A percentile compares a stretch with the other conserved stretches of the same genome.
Conservation (phyloP, 225 moss, liverwort and hornwort species). For the Neckera pumila region DNA sequence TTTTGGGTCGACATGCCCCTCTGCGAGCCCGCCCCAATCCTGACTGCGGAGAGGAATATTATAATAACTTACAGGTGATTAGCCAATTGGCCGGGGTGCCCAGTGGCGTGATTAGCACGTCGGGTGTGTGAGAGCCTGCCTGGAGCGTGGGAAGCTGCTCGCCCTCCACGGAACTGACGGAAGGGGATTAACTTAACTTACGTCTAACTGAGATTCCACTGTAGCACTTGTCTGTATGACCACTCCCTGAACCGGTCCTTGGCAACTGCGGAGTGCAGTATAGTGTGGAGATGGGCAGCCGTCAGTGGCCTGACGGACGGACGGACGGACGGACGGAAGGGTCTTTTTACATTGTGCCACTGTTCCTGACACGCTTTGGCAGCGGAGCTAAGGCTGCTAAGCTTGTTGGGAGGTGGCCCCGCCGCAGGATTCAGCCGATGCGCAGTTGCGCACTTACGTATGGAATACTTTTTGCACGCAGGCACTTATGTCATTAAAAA, state of each 20-base stretch:
- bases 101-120: neutral
- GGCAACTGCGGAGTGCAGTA: too few species aligned
- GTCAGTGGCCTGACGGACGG: neutral
- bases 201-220: neutral
- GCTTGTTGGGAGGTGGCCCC: neutral
- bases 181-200: neutral
- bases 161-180: neutral
- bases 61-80: neutral
- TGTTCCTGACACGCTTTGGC: neutral
- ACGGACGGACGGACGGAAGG: neutral
- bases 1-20: neutral
- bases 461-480: too few species aligned
- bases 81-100: neutral
- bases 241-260: neutral
- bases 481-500: too few species aligned
- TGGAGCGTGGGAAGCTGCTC: neutral
- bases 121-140: neutral
- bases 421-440: neutral
- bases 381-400: too few species aligned
- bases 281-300: neutral
- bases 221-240: neutral
- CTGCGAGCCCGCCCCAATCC: neutral
- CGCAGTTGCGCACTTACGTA: neutral
- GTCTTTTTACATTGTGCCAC: neutral
- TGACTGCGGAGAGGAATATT: neutral